phyloP scores from a whole-genome alignment of 345 rosid genomes.

The Murraya koenigii region DNA sequence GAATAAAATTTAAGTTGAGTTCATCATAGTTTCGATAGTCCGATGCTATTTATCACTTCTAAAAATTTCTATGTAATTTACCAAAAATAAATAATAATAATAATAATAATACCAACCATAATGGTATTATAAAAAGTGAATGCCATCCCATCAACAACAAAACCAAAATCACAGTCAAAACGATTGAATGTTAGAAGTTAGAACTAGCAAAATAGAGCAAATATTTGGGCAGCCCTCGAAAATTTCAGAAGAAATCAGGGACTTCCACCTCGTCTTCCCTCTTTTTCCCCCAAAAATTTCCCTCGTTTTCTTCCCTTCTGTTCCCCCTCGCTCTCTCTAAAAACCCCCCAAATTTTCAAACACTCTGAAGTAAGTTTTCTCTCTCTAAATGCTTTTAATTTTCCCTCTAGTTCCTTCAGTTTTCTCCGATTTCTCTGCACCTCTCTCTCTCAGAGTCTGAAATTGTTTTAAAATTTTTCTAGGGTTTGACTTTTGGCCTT shows the following conservation, averaged over 20 bases:
- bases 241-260: not conserved
- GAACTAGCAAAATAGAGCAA: not conserved
- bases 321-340: not conserved
- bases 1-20: too few relatives aligned
- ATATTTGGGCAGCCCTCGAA: not conserved
- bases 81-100: too few relatives aligned
- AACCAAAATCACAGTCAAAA: too few relatives aligned
- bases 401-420: not conserved
- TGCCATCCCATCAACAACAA: not conserved
- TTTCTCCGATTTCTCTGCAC: not conserved
- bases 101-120: not conserved
- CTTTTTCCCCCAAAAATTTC: not conserved
- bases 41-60: not conserved
- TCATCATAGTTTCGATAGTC: not conserved
- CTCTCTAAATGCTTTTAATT: not conserved
- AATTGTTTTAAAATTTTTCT: not conserved
- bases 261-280: not conserved
- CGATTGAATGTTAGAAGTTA: too few relatives aligned
- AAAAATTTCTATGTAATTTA: not conserved
- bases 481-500: not conserved
- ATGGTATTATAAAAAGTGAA: not conserved
- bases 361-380: not conserved
- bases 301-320: conserved; percentile 1
- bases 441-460: not conserved
- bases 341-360: not conserved